These are phyloP conservation scores for Ustilago esculenta DNA, from an alignment of 1,284 basidiomycete species.

Conservation along the genomic window DNA sequence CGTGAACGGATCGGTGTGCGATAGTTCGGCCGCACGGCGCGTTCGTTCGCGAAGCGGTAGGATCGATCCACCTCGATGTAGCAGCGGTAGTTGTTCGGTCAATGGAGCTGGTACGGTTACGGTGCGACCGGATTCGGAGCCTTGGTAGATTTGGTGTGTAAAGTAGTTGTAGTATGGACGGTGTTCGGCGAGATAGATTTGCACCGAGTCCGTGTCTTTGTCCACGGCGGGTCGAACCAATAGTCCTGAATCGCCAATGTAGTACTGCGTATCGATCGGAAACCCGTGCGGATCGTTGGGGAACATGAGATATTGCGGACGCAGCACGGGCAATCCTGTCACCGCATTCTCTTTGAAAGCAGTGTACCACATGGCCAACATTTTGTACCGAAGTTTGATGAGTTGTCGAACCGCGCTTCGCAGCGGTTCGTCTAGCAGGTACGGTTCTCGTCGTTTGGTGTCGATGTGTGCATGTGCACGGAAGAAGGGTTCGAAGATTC, in stretches of 20 bases:
- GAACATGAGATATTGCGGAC: conserved; percentile 91
- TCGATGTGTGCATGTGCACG: conserved; percentile 98
- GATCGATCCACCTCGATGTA: conserved; percentile 92
- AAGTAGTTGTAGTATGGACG: conserved; percentile 98
- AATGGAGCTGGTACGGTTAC: conserved; percentile 74
- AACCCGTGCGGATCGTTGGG: conserved; percentile 86
- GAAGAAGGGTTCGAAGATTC: conserved; percentile 96
- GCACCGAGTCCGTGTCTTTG: conserved; percentile 76
- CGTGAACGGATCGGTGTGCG: conserved; percentile 93
- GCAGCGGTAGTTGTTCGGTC: conserved; percentile 78
- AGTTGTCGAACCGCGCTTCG: conserved; percentile 81
- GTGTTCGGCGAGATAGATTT: conserved; percentile 87
- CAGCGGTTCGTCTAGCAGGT: conserved; percentile 87
- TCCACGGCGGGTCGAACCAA: conserved; percentile 90
- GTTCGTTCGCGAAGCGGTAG: conserved; percentile 86
- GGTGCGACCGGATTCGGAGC: conserved; percentile 72
- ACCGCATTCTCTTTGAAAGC: conserved; percentile 74
- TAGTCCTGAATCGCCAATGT: conserved; percentile 85
- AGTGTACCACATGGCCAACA: conserved; percentile 95
- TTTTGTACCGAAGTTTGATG: conserved; percentile 83
- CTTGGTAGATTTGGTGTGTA: conserved; percentile 72
- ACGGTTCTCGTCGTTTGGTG: conserved; percentile 96
- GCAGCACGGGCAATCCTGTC: conserved; percentile 60
- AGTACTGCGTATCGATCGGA: conserved; percentile 92
- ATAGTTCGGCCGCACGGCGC: conserved; percentile 83